These are phyloP conservation scores for Aphanocladium album DNA, from an alignment of 2,329 filamentous ascomycete species.

Conservation along the genomic window DNA sequence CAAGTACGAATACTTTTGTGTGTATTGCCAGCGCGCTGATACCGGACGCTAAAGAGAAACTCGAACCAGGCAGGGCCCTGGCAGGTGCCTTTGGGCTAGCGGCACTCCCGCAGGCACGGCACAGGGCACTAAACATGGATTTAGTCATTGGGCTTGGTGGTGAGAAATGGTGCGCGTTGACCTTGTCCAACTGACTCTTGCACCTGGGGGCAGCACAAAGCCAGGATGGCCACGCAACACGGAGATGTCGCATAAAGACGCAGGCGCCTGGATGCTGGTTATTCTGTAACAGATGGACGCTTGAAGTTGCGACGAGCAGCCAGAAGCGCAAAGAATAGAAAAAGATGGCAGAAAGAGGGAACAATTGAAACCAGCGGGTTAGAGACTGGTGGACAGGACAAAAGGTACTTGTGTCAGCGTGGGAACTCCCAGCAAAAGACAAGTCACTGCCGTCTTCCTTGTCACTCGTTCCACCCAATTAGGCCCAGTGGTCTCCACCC, in stretches of 20 bases:
- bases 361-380: background rate
- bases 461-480: slow-evolving; percentile 2
- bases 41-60: background rate
- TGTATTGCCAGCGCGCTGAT: background rate
- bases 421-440: background rate
- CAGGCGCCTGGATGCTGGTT: background rate
- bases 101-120: background rate
- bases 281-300: background rate
- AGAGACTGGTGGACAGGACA: slow-evolving; percentile 3
- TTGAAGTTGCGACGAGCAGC: background rate
- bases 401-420: background rate
- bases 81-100: background rate
- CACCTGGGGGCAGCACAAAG: background rate
- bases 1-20: background rate
- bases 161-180: background rate
- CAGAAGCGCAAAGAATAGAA: background rate
- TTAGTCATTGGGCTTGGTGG: background rate
- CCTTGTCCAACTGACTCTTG: background rate
- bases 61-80: background rate
- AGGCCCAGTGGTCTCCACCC: background rate
- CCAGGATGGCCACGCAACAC: background rate
- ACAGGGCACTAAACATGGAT: background rate
- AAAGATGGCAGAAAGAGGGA: background rate
- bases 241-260: background rate
- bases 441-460: background rate